phyloP scores from a whole-genome alignment of 495 filamentous ascomycete genomes.

The Xylaria curta region DNA sequence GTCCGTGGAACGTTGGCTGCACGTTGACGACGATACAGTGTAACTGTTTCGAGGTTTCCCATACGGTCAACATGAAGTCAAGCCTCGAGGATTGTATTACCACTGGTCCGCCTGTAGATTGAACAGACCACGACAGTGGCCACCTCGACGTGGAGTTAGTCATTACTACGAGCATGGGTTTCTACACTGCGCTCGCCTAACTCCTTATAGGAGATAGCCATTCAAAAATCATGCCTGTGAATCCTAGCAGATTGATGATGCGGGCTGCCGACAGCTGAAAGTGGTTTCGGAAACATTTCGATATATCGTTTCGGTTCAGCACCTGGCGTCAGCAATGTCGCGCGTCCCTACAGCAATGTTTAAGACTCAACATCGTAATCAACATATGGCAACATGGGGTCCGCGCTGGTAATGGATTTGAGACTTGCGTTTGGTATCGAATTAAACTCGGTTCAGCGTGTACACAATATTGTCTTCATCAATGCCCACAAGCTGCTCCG shows the following conservation, averaged over 20 bases:
- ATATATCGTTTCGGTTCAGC: constrained; percentile 29
- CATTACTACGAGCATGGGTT: constrained; percentile 2
- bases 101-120: neutral
- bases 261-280: constrained; percentile 6
- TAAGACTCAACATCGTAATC: constrained; percentile 11
- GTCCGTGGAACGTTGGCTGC: constrained; percentile 24
- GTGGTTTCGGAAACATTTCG: constrained; percentile 25
- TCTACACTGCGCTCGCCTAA: neutral
- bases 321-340: constrained; percentile 23
- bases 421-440: neutral
- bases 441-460: neutral
- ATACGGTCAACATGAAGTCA: neutral
- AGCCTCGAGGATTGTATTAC: constrained; percentile 15
- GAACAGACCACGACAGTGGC: neutral
- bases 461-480: neutral
- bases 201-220: neutral
- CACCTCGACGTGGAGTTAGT: neutral
- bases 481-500: neutral
- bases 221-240: neutral
- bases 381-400: constrained; percentile 5
- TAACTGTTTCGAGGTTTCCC: constrained; percentile 13
- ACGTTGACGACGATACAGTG: constrained; percentile 22
- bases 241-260: neutral
- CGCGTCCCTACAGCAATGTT: constrained; percentile 26
- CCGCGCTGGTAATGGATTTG: neutral